Percentiles rank a stretch among this genome's conserved stretches.
phyloP scores from a whole-genome alignment of 2,329 filamentous ascomycete genomes.

The Cephalotrichum gorgonifer region DNA sequence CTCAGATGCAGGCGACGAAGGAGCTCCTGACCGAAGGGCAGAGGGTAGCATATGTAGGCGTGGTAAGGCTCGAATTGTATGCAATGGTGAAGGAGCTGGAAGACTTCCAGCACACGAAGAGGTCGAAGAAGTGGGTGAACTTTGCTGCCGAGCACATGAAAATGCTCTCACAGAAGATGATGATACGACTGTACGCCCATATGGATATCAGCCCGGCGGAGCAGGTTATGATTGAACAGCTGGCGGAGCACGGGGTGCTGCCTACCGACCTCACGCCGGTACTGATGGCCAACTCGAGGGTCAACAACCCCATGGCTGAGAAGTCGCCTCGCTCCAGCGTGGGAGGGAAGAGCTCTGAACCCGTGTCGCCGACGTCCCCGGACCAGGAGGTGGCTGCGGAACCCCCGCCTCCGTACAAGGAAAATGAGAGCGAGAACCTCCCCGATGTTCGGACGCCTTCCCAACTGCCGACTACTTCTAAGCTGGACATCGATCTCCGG shows the following conservation, averaged over 20 bases:
- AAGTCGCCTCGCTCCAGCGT: background rate
- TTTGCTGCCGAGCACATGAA: slow-evolving; percentile 67
- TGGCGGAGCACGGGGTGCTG: slow-evolving; percentile 83
- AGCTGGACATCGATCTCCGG: slow-evolving; percentile 88
- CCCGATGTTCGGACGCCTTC: slow-evolving; percentile 74
- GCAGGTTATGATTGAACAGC: slow-evolving; percentile 97
- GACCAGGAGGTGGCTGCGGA: slow-evolving; percentile 36
- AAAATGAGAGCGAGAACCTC: slow-evolving; percentile 57
- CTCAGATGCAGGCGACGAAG: slow-evolving; percentile 93
- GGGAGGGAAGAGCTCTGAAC: slow-evolving; percentile 8
- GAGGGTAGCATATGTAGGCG: slow-evolving; percentile 88
- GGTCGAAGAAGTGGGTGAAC: slow-evolving; percentile 60
- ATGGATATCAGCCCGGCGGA: slow-evolving; percentile 92
- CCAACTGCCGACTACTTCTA: slow-evolving; percentile 68
- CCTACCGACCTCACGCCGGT: slow-evolving; percentile 74
- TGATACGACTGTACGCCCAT: slow-evolving; percentile 86
- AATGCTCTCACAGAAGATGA: slow-evolving; percentile 98
- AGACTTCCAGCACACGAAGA: slow-evolving; percentile 34
- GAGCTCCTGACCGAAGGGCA: slow-evolving; percentile 91
- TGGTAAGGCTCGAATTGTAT: slow-evolving; percentile 72
- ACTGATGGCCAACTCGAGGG: slow-evolving; percentile 82
- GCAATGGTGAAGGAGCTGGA: slow-evolving; percentile 64
- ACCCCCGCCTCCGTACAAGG: slow-evolving; percentile 49
- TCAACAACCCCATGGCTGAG: slow-evolving; percentile 81
- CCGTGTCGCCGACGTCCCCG: slow-evolving; percentile 13